Evolutionary conservation across 257 asterid species (phyloP).

Genomic region (Primulina huaijiensis): DNA sequence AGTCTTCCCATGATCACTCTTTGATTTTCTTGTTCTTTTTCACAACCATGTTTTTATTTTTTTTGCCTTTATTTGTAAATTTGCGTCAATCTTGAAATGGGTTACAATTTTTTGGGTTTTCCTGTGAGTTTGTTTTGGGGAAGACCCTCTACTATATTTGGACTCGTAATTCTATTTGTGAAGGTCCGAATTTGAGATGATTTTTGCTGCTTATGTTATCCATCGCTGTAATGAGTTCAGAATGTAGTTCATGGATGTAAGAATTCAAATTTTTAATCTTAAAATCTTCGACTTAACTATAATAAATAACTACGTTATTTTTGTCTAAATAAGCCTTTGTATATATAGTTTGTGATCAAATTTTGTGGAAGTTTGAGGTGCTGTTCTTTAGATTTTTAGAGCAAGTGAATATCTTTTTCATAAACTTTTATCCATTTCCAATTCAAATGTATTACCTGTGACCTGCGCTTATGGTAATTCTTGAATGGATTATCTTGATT

Average conservation of each 20-base stretch:
- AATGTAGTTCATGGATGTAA: background rate
- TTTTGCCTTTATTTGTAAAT: too few species aligned
- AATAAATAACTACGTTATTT: background rate
- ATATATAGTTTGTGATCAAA: background rate
- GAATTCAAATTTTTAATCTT: background rate
- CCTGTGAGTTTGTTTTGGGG: background rate
- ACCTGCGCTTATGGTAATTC: background rate
- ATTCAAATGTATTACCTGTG: background rate
- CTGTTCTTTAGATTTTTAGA: background rate
- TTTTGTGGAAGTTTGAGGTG: background rate
- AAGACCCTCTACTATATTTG: background rate
- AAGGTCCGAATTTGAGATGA: background rate
- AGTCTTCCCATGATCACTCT: conserved; percentile 8
- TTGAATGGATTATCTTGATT: background rate
- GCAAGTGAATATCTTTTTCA: background rate
- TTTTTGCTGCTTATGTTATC: background rate
- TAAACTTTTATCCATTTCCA: background rate
- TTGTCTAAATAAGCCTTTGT: background rate
- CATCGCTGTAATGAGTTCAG: background rate
- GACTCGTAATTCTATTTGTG: too few species aligned
- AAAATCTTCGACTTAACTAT: background rate
- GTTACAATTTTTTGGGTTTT: too few species aligned
- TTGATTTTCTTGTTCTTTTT: background rate
- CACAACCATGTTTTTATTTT: too few species aligned
- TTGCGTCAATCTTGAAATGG: too few species aligned